Conservation (phyloP, 768 basidiomycete species). For the Leccinellum luteum region DNA sequence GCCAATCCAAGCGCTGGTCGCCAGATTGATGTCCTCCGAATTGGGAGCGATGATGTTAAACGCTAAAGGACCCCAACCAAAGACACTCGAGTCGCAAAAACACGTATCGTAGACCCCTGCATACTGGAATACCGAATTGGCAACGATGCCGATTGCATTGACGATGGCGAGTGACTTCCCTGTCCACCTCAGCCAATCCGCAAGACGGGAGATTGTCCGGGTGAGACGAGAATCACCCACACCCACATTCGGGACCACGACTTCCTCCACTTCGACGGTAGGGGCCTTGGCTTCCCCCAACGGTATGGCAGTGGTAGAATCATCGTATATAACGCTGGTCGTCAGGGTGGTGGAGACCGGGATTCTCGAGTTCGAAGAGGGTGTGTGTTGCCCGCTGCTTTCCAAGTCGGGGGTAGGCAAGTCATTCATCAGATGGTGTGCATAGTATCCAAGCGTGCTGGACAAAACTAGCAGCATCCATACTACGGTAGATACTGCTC, state of each 20-base stretch:
- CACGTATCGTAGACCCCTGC: constrained; percentile 26
- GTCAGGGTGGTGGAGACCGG: not conserved
- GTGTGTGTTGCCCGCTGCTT: not conserved
- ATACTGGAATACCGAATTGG: constrained; percentile 31
- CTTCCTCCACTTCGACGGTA: not conserved
- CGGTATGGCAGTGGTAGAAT: not conserved
- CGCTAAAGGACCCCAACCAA: constrained; percentile 17
- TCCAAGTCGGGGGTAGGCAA: not conserved
- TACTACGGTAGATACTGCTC: constrained; percentile 23
- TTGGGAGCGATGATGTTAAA: constrained; percentile 28
- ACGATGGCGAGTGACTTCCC: constrained; percentile 28
- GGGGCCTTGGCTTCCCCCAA: not conserved
- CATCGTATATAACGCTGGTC: not conserved
- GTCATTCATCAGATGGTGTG: constrained; percentile 4
- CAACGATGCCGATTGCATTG: constrained; percentile 28
- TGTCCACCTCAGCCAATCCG: constrained; percentile 23
- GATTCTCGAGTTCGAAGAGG: not conserved
- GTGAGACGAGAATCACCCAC: not conserved
- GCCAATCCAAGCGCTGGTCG: constrained; percentile 37
- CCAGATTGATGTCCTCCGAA: constrained; percentile 20
- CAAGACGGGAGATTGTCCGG: not conserved
- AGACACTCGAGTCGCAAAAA: constrained; percentile 30
- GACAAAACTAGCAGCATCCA: constrained; percentile 33
- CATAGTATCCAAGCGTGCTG: constrained; percentile 25
- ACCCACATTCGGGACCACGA: not conserved